A percentile compares a stretch with the other conserved stretches of the same genome.
Conservation (phyloP, 2,329 filamentous ascomycete species). For the Monosporascus sp. region DNA sequence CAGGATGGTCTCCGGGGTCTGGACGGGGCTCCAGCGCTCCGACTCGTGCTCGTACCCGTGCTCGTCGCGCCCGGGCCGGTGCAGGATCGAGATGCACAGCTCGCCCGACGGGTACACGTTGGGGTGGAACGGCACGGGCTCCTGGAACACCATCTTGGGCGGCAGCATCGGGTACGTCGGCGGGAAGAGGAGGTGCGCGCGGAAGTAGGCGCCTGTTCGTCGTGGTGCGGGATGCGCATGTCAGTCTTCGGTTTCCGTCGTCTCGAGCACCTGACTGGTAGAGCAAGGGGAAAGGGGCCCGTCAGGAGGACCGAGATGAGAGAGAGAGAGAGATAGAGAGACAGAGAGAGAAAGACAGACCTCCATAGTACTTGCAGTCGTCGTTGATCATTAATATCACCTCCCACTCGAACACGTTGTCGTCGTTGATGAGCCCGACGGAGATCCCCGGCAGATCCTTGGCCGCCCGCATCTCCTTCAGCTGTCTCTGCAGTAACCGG, state of each 20-base stretch:
- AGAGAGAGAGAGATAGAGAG: too few species aligned
- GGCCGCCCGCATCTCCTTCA: slow-evolving; percentile 89
- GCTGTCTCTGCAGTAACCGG: slow-evolving; percentile 72
- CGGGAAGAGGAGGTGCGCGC: slow-evolving; percentile 78
- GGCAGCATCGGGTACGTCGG: slow-evolving; percentile 80
- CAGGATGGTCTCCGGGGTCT: slow-evolving; percentile 91
- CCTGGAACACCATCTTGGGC: slow-evolving; percentile 81
- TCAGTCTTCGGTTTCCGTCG: background rate
- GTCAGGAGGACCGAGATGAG: background rate
- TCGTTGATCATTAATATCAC: slow-evolving; percentile 98
- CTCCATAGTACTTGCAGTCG: slow-evolving; percentile 88
- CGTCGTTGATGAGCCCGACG: slow-evolving; percentile 78
- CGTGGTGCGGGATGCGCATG: background rate
- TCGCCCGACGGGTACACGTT: slow-evolving; percentile 86
- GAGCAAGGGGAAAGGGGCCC: background rate
- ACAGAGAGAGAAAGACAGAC: slow-evolving; percentile 43
- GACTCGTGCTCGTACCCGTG: slow-evolving; percentile 87
- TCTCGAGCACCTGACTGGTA: background rate
- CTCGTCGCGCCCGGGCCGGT: slow-evolving; percentile 89
- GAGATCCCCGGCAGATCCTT: slow-evolving; percentile 93
- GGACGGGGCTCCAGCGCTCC: slow-evolving; percentile 92
- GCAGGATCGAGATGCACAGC: slow-evolving; percentile 95
- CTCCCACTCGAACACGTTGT: slow-evolving; percentile 95
- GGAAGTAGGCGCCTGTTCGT: slow-evolving; percentile 78
- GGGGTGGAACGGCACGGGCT: slow-evolving; percentile 82